phyloP scores from a whole-genome alignment of 1,139 yeast genomes.

The Candida labiduridarum region DNA sequence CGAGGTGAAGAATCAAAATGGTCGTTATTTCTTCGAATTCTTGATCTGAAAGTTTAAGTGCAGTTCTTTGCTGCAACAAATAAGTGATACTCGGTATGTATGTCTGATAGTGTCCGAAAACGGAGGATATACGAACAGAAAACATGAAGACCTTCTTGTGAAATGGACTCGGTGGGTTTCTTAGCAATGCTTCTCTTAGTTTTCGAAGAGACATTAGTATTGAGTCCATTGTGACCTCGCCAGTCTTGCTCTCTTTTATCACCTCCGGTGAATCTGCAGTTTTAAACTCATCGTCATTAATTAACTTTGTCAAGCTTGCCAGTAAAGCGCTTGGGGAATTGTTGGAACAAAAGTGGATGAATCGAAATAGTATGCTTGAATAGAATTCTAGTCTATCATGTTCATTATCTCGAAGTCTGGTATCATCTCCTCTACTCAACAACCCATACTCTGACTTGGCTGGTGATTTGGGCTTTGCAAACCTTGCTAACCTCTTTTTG shows the following conservation, averaged over 20 bases:
- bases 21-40: conserved; percentile 45
- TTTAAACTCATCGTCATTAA: conserved; percentile 13
- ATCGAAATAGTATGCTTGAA: conserved; percentile 32
- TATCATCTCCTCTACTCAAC: conserved; percentile 62
- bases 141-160: conserved; percentile 50
- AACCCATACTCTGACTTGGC: conserved; percentile 41
- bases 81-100: conserved; percentile 56
- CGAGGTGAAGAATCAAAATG: conserved; percentile 46
- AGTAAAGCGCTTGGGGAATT: conserved; percentile 22
- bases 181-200: conserved; percentile 57
- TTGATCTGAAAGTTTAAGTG: conserved; percentile 11
- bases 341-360: conserved; percentile 29
- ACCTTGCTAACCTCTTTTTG: conserved; percentile 21
- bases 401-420: conserved; percentile 46
- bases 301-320: conserved; percentile 19
- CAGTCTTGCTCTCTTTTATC: not conserved
- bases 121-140: conserved; percentile 50
- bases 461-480: conserved; percentile 14
- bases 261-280: conserved; percentile 5
- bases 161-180: conserved; percentile 38
- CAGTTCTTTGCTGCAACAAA: conserved; percentile 26
- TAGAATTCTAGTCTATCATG: conserved; percentile 43
- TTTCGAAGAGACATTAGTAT: conserved; percentile 41
- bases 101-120: conserved; percentile 56
- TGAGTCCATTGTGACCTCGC: conserved; percentile 23